A percentile compares a stretch with the other conserved stretches of the same genome.
These are phyloP conservation scores for Backusella sp. DNA, from an alignment of 192 early-diverging fungal species.

Conservation along the genomic window DNA sequence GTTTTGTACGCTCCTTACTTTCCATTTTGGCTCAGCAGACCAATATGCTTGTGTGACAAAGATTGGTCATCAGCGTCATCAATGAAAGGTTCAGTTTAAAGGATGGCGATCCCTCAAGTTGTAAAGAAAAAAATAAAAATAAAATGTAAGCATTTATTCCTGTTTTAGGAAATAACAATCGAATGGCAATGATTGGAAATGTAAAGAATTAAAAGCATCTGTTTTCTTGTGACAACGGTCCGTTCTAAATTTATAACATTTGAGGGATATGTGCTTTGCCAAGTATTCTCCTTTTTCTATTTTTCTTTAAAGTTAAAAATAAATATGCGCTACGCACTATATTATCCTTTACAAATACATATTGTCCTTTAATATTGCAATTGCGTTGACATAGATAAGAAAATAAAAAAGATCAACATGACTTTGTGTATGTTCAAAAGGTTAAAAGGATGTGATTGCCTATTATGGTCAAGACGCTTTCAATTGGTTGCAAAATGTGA, in stretches of 20 bases:
- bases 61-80: not conserved
- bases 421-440: not conserved
- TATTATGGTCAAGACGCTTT: not conserved
- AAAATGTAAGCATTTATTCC: not conserved
- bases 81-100: not conserved
- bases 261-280: not conserved
- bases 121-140: not conserved
- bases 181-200: not conserved
- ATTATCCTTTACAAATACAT: not conserved
- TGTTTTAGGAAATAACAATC: not conserved
- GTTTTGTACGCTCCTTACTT: not conserved
- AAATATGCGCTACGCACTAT: not conserved
- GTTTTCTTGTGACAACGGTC: not conserved
- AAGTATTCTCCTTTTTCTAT: not conserved
- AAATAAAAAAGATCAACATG: not conserved
- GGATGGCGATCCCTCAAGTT: too few relatives aligned
- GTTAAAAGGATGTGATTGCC: not conserved
- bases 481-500: not conserved
- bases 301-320: not conserved
- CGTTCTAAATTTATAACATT: not conserved
- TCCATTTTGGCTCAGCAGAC: not conserved
- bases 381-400: not conserved
- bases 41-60: not conserved
- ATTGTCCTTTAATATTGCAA: not conserved
- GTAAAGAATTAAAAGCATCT: not conserved